phyloP scores from a whole-genome alignment of 2,329 filamentous ascomycete species.

The Penicillium sp. region DNA sequence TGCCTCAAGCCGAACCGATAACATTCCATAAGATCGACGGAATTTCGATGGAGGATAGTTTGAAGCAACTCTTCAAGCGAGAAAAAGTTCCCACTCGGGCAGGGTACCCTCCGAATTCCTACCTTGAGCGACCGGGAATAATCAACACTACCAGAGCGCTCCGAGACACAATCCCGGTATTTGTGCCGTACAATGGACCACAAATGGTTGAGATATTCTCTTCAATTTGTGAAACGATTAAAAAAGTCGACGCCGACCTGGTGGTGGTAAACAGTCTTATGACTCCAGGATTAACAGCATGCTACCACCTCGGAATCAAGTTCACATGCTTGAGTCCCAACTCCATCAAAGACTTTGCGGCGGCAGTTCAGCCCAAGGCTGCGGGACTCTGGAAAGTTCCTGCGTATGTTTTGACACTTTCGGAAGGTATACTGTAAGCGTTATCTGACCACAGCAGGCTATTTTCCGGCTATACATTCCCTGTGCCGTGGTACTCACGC shows the following conservation, averaged over 20 bases:
- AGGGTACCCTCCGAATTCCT: not conserved
- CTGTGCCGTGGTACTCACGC: not conserved
- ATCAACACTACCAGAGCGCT: not conserved
- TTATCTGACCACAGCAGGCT: not conserved
- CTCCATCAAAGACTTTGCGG: not conserved
- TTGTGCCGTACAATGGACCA: constrained; percentile 2
- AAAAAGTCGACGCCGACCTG: not conserved
- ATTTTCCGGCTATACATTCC: not conserved
- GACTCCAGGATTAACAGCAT: constrained; percentile 1
- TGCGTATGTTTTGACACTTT: not conserved
- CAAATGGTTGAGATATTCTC: constrained; percentile 1
- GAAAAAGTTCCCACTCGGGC: not conserved
- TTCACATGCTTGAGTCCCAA: constrained; percentile 1
- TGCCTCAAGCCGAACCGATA: not conserved
- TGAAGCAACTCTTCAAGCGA: not conserved
- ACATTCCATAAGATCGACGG: constrained; percentile 2
- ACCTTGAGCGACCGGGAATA: not conserved
- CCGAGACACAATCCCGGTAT: constrained; percentile 1
- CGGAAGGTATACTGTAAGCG: not conserved
- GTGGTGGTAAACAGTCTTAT: constrained; percentile 2
- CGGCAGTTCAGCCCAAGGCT: not conserved
- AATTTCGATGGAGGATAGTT: not conserved
- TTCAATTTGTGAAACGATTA: not conserved
- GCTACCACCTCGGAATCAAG: not conserved
- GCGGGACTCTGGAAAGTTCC: constrained; percentile 2